Percentiles rank a stretch among this genome's conserved stretches.
Conservation (phyloP, 352 stramenopile genomes). For the Globisporangium megalacanthum region DNA sequence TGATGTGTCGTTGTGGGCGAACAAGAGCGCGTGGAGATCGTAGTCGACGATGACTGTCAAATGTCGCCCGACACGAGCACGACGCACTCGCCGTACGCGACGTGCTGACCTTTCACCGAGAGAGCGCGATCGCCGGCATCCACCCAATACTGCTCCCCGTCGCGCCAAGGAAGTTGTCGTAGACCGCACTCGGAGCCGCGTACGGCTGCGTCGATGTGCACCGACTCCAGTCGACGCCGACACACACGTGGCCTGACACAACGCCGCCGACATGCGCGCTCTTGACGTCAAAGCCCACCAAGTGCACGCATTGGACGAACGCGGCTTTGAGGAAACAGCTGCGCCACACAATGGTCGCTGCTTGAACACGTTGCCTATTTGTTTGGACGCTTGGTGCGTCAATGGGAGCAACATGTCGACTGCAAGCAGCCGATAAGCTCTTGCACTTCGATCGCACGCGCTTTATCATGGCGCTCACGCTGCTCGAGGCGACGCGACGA, state of each 20-base stretch:
- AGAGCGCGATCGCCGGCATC: constrained; percentile 78
- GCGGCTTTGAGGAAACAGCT: constrained; percentile 57
- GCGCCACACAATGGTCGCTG: constrained; percentile 34
- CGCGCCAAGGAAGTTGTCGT: constrained; percentile 45
- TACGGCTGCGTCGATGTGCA: constrained; percentile 5
- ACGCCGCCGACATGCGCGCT: constrained; percentile 53
- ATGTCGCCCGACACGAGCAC: constrained; percentile 57
- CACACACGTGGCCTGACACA: constrained; percentile 63
- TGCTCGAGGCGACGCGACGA: constrained; percentile 58
- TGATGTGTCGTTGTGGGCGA: constrained; percentile 59
- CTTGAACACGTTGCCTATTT: constrained; percentile 87
- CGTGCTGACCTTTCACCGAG: constrained; percentile 55
- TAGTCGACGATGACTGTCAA: constrained; percentile 71
- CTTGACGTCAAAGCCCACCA: constrained; percentile 75
- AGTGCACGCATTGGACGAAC: constrained; percentile 64
- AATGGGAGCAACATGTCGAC: constrained; percentile 38
- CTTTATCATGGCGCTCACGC: constrained; percentile 54
- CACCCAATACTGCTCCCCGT: constrained; percentile 56
- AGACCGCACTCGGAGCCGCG: constrained; percentile 2
- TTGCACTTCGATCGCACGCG: constrained; percentile 54
- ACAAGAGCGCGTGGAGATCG: constrained; percentile 62
- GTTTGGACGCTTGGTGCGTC: constrained; percentile 50
- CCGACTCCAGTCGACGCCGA: constrained; percentile 62
- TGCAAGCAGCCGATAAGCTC: constrained; percentile 48
- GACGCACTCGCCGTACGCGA: constrained; percentile 45